Evolutionary conservation across 495 filamentous ascomycete genomes (phyloP), one percentile per base, ranked within the genome.

Genomic region (Aspergillus homomorphus): DNA sequence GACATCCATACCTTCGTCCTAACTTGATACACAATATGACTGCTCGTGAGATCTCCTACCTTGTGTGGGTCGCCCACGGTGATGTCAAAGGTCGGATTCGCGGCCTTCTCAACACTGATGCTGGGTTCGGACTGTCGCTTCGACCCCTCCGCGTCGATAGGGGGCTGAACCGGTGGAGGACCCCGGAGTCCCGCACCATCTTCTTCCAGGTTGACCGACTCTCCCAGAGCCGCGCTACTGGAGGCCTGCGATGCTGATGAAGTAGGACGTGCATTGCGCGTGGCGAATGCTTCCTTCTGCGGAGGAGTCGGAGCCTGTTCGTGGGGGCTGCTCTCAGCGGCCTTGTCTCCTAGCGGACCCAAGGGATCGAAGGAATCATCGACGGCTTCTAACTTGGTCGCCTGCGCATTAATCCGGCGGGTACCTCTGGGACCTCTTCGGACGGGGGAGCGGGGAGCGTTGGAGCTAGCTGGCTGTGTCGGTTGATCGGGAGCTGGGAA

Each of bases 1-100:
- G 12, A 14, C 20, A 18, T 26, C 18, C 52, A 53, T 84, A 96
- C 92, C 87, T 88, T 94, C 30, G 94, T 98, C 66, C 88, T 80
- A 44, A 98, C 93, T 62, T 91, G 89, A 73, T 98, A 98, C 21
- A 96, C 95, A 65, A 94, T 98, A 73, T 98, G 94, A 60, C 92
- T 96, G 66, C 89, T 96, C 14, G 95, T 96, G 67, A 97, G 74
- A 73, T 98, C 94, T 45, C 94, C 95, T 56, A 98, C 92, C 72
- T 98, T 98, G 71, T 96, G 91, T 42, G 95, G 95, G 77, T 98
- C 94, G 45, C 94, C 94, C 14, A 98, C 94, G 1, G 80, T 84
- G 60, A 98, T 96, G n/a, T 90, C 79, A 70, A 98, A 98, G 24
- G 80, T 87, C 14, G 94, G 95, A 63, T 94, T 90, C 42, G 91